A percentile compares a stretch with the other conserved stretches of the same genome.
These are phyloP conservation scores for Zopfia rhizophila DNA, from an alignment of 2,329 filamentous ascomycete species.

Conservation along the genomic window DNA sequence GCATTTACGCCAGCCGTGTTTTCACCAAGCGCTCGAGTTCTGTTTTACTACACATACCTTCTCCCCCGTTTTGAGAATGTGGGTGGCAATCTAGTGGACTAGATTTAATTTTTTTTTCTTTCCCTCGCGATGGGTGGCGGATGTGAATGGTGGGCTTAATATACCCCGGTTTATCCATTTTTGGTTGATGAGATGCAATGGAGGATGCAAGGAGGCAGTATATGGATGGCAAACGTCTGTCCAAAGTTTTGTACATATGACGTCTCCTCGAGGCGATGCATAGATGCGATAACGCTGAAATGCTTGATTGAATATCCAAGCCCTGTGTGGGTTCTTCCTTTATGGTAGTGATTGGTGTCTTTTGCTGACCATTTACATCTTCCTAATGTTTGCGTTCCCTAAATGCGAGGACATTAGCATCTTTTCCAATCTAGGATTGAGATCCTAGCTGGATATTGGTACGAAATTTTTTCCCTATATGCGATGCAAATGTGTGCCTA, in stretches of 20 bases:
- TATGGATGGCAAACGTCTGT: too few species aligned
- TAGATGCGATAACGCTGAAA: not conserved
- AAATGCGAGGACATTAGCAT: too few species aligned
- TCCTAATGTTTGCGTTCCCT: not conserved
- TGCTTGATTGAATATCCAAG: not conserved
- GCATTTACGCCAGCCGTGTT: constrained; percentile 3
- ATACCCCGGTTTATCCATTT: constrained; percentile 22
- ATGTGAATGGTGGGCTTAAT: constrained; percentile 17
- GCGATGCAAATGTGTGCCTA: too few species aligned
- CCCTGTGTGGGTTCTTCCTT: not conserved
- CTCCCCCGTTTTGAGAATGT: constrained; percentile 36
- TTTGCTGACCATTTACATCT: not conserved
- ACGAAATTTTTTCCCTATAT: too few species aligned
- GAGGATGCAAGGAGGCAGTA: too few species aligned
- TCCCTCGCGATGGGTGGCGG: not conserved
- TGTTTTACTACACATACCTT: constrained; percentile 21
- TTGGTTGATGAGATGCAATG: too few species aligned
- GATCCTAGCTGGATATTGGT: too few species aligned
- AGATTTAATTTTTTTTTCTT: constrained; percentile 41
- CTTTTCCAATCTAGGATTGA: too few species aligned
- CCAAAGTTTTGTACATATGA: too few species aligned
- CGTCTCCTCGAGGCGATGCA: too few species aligned
- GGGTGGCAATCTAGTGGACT: constrained; percentile 31
- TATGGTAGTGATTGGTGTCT: not conserved
- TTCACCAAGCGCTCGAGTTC: constrained; percentile 8